Conservation (phyloP, 441 rosid species). For the Populus hybrid region DNA sequence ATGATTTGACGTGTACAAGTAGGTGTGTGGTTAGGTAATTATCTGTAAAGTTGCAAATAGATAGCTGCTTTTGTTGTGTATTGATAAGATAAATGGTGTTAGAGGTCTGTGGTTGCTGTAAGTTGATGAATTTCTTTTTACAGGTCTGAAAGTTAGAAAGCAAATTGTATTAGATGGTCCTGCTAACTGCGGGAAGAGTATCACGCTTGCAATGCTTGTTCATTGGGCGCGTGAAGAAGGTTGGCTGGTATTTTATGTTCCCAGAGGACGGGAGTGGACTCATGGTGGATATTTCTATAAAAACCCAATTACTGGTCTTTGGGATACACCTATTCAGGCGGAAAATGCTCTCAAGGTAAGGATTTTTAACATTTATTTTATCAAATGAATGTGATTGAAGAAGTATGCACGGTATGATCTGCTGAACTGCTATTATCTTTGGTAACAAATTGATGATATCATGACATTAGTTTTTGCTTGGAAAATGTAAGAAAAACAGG, state of each 20-base stretch:
- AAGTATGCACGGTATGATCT: constrained; percentile 5
- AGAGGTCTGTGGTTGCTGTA: background rate
- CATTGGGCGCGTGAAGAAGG: constrained; percentile 98
- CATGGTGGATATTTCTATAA: constrained; percentile 88
- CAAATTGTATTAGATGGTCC: constrained; percentile 96
- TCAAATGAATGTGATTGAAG: background rate
- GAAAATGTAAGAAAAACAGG: background rate
- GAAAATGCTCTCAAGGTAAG: constrained; percentile 81
- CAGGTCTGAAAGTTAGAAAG: constrained; percentile 65
- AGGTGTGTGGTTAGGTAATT: background rate
- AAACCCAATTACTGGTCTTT: constrained; percentile 74
- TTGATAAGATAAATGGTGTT: background rate
- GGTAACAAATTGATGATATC: background rate
- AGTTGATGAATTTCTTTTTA: background rate
- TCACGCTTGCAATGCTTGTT: constrained; percentile 88
- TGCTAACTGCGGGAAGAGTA: constrained; percentile 87
- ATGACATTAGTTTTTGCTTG: background rate
- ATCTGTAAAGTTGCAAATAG: background rate
- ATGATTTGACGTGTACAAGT: background rate
- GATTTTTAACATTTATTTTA: constrained; percentile 4
- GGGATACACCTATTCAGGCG: constrained; percentile 95
- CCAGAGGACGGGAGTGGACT: constrained; percentile 85
- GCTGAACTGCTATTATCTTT: constrained; percentile 1
- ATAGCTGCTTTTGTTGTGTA: background rate
- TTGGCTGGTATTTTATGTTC: constrained; percentile 92